Evolutionary conservation across 1,139 yeast genomes (phyloP).

Genomic region (Candida sojae): DNA sequence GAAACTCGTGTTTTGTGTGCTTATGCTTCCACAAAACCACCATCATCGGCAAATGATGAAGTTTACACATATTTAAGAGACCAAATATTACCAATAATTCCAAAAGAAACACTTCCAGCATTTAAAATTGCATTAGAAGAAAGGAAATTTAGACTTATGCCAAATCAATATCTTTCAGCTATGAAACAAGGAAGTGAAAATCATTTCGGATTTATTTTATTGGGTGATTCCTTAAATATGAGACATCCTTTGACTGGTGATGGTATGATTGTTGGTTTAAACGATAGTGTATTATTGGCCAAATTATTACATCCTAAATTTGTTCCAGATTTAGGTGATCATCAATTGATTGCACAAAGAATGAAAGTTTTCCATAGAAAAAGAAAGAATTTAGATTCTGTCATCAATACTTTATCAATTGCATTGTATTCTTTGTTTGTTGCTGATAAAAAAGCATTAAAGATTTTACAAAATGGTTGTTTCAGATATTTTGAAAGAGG

Average conservation of each 20-base stretch:
- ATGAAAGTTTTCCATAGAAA: slow-evolving; percentile 70
- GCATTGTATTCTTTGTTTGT: slow-evolving; percentile 91
- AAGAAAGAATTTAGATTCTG: slow-evolving; percentile 79
- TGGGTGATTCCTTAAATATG: slow-evolving; percentile 97
- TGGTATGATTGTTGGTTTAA: slow-evolving; percentile 97
- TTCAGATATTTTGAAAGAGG: slow-evolving; percentile 83
- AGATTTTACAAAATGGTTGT: slow-evolving; percentile 82
- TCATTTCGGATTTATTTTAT: slow-evolving; percentile 70
- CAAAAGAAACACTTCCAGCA: slow-evolving; percentile 63
- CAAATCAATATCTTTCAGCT: slow-evolving; percentile 89
- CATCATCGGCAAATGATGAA: slow-evolving; percentile 62
- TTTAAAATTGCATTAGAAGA: slow-evolving; percentile 48
- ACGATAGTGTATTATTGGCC: slow-evolving; percentile 75
- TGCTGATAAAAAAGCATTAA: slow-evolving; percentile 69
- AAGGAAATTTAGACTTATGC: slow-evolving; percentile 79
- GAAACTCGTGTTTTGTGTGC: slow-evolving; percentile 93
- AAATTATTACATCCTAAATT: slow-evolving; percentile 56
- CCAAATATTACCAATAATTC: slow-evolving; percentile 69
- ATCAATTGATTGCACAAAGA: slow-evolving; percentile 53
- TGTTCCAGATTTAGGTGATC: slow-evolving; percentile 62
- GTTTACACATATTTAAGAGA: slow-evolving; percentile 59
- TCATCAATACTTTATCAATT: slow-evolving; percentile 85
- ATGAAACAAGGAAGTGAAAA: slow-evolving; percentile 55
- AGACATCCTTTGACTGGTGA: slow-evolving; percentile 99
- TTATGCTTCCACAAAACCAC: slow-evolving; percentile 71